These are phyloP conservation scores for Ricinus communis DNA, from an alignment of 345 rosid genomes.

Conservation along the genomic window DNA sequence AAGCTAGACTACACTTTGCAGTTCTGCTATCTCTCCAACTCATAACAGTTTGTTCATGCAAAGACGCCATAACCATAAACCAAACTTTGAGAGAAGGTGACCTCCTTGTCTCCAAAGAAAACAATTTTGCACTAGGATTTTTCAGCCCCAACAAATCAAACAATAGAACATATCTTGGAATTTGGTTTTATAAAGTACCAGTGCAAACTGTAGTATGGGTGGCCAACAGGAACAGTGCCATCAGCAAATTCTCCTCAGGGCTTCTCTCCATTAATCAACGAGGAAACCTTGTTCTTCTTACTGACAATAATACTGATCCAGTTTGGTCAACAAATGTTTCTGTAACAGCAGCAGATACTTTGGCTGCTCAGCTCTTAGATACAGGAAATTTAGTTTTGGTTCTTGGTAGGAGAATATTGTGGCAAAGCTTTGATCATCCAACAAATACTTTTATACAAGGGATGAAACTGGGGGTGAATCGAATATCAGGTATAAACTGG, in stretches of 20 bases:
- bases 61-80: constrained; percentile 12
- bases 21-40: background rate
- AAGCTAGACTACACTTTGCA: background rate
- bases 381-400: constrained; percentile 18
- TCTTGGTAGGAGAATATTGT: background rate
- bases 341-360: background rate
- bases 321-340: constrained; percentile 29
- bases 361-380: constrained; percentile 9
- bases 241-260: constrained; percentile 14
- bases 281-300: constrained; percentile 25
- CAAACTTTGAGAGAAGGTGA: constrained; percentile 17
- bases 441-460: background rate
- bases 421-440: constrained; percentile 16
- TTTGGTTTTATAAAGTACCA: constrained; percentile 23
- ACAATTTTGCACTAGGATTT: constrained; percentile 26
- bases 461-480: background rate
- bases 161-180: constrained; percentile 26
- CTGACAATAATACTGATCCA: background rate
- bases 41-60: background rate
- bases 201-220: constrained; percentile 29
- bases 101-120: constrained; percentile 5
- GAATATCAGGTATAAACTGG: background rate
- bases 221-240: constrained; percentile 26
- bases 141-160: constrained; percentile 25
- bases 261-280: constrained; percentile 3